Evolutionary conservation across 192 early-diverging fungal genomes (phyloP), one percentile per base, ranked within the genome.

Genomic region (Oehlia diaphana): DNA sequence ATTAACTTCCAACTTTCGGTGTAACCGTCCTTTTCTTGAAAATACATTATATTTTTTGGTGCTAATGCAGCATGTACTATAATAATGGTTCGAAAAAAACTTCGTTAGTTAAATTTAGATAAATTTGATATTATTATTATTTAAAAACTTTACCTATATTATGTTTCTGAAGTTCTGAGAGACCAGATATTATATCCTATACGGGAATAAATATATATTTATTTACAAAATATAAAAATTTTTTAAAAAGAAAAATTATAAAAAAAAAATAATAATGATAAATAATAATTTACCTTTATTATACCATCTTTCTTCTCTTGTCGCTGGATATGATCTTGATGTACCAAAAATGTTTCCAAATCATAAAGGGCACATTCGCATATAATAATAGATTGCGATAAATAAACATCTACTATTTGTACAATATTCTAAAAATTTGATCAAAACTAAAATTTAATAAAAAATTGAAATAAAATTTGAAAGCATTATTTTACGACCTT

Each of bases 11-110:
- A 71, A 9, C 33, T 44, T 71, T 13, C 69, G 12, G 13, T 10
- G 6, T 8, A 44, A 44, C 42, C 42, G 14, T 53, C 14, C 16
- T 53, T 53, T 2, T 71, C n/a, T 10, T 71, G n/a, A 71, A 71
- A 71, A 9, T 44, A 71, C 69, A 71, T 47, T 71, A 44, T 71
- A 19, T 39, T 47, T 71, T 47, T 47, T 21, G 69, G 69, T 39
- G 69, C 2, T 47, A 71, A 71, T 9, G 12, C 44, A 13, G 1
- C 4, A 9, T 71, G 69, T 14, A 71, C 69, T 44, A 71, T 26
- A 3, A 13, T 0, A 53, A 16, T 16, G 13, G 28, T 37, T 37
- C 37, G 37, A 3, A 37, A 50, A 31, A 31, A 31, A 31, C 0
- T 50, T 12, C 3, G 0, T 50, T 3, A 50, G 2, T 12, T 37